Evolutionary conservation across 2,329 filamentous ascomycete genomes (phyloP).

Genomic region (Colletotrichum chrysophilum): DNA sequence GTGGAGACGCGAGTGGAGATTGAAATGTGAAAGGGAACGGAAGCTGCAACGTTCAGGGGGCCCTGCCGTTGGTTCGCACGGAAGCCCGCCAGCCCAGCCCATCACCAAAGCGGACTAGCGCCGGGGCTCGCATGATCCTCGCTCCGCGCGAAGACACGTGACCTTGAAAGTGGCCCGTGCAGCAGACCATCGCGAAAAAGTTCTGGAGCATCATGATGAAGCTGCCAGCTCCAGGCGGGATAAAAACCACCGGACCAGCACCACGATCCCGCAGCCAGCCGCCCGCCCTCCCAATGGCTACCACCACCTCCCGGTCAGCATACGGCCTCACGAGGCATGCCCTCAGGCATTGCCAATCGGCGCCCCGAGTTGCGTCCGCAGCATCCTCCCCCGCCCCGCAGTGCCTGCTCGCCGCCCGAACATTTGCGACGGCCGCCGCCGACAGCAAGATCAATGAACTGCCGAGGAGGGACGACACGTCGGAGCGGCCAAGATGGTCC

Average conservation of each 20-base stretch:
- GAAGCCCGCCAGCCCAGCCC: not conserved
- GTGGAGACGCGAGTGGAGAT: not conserved
- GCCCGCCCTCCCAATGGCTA: slow-evolving; percentile 15
- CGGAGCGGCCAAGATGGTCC: slow-evolving; percentile 63
- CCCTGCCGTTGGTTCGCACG: not conserved
- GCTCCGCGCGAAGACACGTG: slow-evolving; percentile 16
- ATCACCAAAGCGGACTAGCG: not conserved
- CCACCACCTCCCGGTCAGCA: slow-evolving; percentile 15
- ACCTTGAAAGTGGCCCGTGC: slow-evolving; percentile 19
- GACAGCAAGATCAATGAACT: slow-evolving; percentile 14
- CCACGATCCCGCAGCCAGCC: not conserved
- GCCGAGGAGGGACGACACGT: slow-evolving; percentile 4
- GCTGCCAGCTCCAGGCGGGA: not conserved
- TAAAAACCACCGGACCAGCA: not conserved
- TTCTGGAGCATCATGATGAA: slow-evolving; percentile 11
- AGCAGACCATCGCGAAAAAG: slow-evolving; percentile 19
- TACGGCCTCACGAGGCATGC: slow-evolving; percentile 20
- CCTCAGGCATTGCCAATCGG: slow-evolving; percentile 18
- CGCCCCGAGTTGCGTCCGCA: not conserved
- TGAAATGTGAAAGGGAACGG: not conserved
- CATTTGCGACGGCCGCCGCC: slow-evolving; percentile 10
- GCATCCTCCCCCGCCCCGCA: slow-evolving; percentile 1
- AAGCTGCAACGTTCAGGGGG: not conserved
- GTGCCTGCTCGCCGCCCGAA: slow-evolving; percentile 7
- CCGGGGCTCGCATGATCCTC: slow-evolving; percentile 7